Base-by-base conservation (phyloP, 345 rosid genomes). In the Eucalyptus dawsonii region DNA sequence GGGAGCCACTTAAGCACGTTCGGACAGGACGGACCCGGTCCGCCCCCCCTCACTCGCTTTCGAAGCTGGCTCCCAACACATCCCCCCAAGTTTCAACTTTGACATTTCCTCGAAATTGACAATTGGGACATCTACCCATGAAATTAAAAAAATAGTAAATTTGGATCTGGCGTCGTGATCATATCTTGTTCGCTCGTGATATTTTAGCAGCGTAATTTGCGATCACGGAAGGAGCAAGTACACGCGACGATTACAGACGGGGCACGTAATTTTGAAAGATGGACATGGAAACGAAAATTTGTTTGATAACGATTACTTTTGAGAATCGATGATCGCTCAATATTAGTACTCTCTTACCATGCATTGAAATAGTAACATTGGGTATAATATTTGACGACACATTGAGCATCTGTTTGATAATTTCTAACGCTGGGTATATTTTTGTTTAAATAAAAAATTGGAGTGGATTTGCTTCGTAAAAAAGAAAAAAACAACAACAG, bases 351-450 rank as follows among this genome's bases (percentile, higher is more conserved):
- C 13, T 56, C 29, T 56, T 24, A 4, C 3, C 13, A 56, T 24
- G 4, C 3, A 56, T 56, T 56, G 10, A 56, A 53, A 53, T 19
- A 19, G 58, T 53, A 53, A 53, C 0, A 53, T 5, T 3, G 5
- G 58, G 0, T 53, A 19, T 53, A 53, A 19, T 53, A 53, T 19
- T 53, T 53, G 24, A 19, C 0, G 24, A 53, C 10, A 19, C 11
- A 53, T 53, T 4, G 2, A 53, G 2, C 58, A 2, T 53, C 5
- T 19, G 2, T 53, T 19, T 53, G 58, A 53, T 53, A 7, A 53
- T 53, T 53, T 53, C 58, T 3, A 2, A 19, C 5, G 0, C 2
- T 8, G 0, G 10, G 2, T 19, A 19, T 53, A 19, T 53, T 53
- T 53, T 53, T 53, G 3, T 53, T 53, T 53, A 53, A 53, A 53